phyloP scores from a whole-genome alignment of 768 basidiomycete genomes.

The Boletus rubroflammeus region DNA sequence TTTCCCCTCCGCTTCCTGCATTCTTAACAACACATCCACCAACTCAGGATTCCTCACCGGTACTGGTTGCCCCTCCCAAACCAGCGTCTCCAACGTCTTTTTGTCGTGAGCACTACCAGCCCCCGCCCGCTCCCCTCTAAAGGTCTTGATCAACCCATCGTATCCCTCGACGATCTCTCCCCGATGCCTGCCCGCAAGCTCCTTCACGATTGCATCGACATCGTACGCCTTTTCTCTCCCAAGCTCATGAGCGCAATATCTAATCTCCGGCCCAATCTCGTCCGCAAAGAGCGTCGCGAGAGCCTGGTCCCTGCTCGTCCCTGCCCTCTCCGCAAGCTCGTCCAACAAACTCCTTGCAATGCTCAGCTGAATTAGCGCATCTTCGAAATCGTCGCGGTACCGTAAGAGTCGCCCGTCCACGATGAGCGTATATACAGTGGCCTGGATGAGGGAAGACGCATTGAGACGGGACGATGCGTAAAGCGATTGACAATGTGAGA shows the following conservation, averaged over 20 bases:
- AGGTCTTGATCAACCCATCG: constrained; percentile 48
- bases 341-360: constrained; percentile 75
- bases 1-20: constrained; percentile 71
- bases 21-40: constrained; percentile 79
- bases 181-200: constrained; percentile 54
- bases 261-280: constrained; percentile 85
- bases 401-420: constrained; percentile 82
- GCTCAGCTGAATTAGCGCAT: constrained; percentile 69
- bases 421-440: constrained; percentile 73
- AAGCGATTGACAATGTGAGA: constrained; percentile 69
- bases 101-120: constrained; percentile 38
- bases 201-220: constrained; percentile 67
- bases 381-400: constrained; percentile 71
- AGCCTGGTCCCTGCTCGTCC: constrained; percentile 83
- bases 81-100: constrained; percentile 55
- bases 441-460: constrained; percentile 61
- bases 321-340: constrained; percentile 56
- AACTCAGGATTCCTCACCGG: constrained; percentile 89
- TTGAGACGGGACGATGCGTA: constrained; percentile 50
- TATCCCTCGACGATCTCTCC: constrained; percentile 63
- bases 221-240: constrained; percentile 79
- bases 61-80: constrained; percentile 81
- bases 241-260: constrained; percentile 88
- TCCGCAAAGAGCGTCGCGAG: constrained; percentile 81
- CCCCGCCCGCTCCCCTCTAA: constrained; percentile 42